Conservation (phyloP, 441 rosid genomes). For the Sinapis alba region DNA sequence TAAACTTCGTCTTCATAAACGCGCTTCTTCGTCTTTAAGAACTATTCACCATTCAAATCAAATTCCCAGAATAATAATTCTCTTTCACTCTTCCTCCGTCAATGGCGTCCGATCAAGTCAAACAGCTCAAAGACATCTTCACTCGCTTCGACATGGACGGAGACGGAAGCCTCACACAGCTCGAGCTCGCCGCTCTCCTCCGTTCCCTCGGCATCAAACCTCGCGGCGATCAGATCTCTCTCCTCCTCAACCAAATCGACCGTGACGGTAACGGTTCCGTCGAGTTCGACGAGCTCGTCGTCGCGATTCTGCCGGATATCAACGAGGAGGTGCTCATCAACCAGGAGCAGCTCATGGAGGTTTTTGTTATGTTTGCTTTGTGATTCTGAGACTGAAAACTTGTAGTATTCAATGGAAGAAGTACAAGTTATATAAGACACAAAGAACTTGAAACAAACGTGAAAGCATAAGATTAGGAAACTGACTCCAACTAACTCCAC, state of each 20-base stretch:
- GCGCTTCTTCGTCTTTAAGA: conserved; percentile 31
- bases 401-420: too few species aligned
- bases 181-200: conserved; percentile 65
- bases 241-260: conserved; percentile 50
- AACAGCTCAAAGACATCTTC: conserved; percentile 62
- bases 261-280: conserved; percentile 58
- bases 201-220: conserved; percentile 73
- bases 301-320: conserved; percentile 50
- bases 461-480: too few species aligned
- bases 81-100: conserved; percentile 10
- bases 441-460: too few species aligned
- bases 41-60: conserved; percentile 18
- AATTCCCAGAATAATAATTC: background rate
- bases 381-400: too few species aligned
- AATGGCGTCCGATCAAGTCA: conserved; percentile 54
- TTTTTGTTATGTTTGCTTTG: too few species aligned
- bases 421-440: too few species aligned
- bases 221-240: conserved; percentile 53
- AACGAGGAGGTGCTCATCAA: conserved; percentile 51
- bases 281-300: conserved; percentile 62
- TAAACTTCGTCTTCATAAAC: conserved; percentile 35
- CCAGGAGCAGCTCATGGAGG: conserved; percentile 56
- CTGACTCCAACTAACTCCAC: too few species aligned
- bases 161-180: conserved; percentile 66
- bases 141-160: conserved; percentile 59